These are phyloP conservation scores for Fusarium palustre DNA, from an alignment of 2,329 filamentous ascomycete genomes.

Conservation along the genomic window DNA sequence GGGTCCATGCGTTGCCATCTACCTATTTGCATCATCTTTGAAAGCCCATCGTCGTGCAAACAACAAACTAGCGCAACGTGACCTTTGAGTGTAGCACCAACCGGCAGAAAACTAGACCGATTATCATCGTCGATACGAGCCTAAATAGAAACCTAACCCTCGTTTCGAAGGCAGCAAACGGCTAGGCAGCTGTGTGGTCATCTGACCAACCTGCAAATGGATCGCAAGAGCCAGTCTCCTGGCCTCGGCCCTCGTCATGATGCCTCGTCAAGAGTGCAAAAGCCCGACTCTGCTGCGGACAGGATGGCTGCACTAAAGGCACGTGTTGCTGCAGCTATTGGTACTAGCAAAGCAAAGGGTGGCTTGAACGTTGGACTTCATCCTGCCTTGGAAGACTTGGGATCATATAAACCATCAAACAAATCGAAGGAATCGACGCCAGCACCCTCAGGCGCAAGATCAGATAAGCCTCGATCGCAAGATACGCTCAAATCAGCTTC, in stretches of 20 bases:
- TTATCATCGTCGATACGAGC: neutral
- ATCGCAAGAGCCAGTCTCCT: conserved; percentile 62
- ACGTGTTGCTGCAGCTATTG: conserved; percentile 80
- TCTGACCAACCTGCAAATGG: conserved; percentile 54
- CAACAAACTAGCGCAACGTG: neutral
- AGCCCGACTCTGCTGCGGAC: conserved; percentile 70
- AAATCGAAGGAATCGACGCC: conserved; percentile 52
- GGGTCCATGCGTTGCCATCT: conserved; percentile 10
- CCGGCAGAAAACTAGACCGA: neutral
- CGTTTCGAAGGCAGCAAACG: neutral
- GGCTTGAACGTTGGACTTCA: conserved; percentile 82
- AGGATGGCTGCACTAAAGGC: conserved; percentile 82
- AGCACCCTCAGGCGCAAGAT: conserved; percentile 28
- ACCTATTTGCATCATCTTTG: conserved; percentile 30
- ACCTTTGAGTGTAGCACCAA: neutral
- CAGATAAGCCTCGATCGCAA: conserved; percentile 31
- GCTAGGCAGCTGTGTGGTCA: conserved; percentile 1
- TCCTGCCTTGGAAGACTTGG: conserved; percentile 74
- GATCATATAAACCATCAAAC: conserved; percentile 58
- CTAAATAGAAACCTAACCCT: neutral
- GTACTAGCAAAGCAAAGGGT: conserved; percentile 68
- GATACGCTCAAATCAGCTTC: conserved; percentile 40
- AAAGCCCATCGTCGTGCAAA: conserved; percentile 5
- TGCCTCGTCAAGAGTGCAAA: conserved; percentile 64
- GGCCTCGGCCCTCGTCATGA: conserved; percentile 69